These are phyloP conservation scores for Leptoxyphium fumago DNA, from an alignment of 2,329 filamentous ascomycete genomes.

Conservation along the genomic window DNA sequence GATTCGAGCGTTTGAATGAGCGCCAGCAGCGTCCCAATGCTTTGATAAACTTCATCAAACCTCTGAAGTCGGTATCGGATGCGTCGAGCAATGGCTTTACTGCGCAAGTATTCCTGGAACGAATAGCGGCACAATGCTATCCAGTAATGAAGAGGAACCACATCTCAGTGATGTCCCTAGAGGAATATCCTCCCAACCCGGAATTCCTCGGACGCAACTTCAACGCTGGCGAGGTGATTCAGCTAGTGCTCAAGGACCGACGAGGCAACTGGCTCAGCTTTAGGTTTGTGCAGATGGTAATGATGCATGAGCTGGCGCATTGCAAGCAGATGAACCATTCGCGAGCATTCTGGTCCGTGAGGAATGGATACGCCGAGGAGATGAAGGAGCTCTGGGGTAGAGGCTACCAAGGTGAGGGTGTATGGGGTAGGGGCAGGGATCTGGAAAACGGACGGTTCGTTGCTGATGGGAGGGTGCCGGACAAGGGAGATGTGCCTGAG, in stretches of 20 bases:
- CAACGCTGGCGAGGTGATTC: constrained; percentile 75
- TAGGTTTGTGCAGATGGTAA: constrained; percentile 78
- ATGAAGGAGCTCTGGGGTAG: constrained; percentile 56
- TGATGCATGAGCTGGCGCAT: constrained; percentile 85
- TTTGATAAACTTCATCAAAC: constrained; percentile 74
- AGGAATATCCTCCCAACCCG: constrained; percentile 66
- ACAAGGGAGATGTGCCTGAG: constrained; percentile 26
- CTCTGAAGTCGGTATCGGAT: constrained; percentile 33
- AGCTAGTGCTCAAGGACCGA: constrained; percentile 63
- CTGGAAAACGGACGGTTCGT: constrained; percentile 48
- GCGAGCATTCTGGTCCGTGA: constrained; percentile 63
- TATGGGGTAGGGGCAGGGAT: constrained; percentile 62
- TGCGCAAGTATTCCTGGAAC: constrained; percentile 57
- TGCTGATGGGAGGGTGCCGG: constrained; percentile 43
- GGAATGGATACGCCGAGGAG: constrained; percentile 56
- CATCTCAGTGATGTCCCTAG: constrained; percentile 41
- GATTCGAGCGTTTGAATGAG: constrained; percentile 66
- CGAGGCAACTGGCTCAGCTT: constrained; percentile 60
- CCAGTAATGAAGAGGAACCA: constrained; percentile 40
- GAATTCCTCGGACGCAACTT: constrained; percentile 85
- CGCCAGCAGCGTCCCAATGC: constrained; percentile 60
- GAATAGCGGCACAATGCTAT: constrained; percentile 66
- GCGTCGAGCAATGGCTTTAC: constrained; percentile 36
- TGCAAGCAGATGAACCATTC: constrained; percentile 89
- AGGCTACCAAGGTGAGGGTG: constrained; percentile 63